phyloP scores from a whole-genome alignment of 345 rosid genomes.

The Populus simonii region DNA sequence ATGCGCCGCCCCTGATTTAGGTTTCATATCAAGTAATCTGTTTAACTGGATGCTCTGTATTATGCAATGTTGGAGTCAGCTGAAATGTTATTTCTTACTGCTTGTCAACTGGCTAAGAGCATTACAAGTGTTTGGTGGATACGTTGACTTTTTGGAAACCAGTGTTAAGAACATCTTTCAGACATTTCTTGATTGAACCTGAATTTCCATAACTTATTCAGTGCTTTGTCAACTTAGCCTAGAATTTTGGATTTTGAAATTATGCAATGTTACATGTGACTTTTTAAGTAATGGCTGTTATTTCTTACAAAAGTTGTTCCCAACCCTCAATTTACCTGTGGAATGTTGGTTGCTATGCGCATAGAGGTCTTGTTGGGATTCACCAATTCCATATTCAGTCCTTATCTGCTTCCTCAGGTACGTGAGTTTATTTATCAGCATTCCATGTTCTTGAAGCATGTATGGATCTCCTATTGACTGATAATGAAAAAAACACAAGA shows the following conservation, averaged over 20 bases:
- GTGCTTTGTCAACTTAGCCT: neutral
- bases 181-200: neutral
- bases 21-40: neutral
- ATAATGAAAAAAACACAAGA: neutral
- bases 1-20: neutral
- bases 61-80: neutral
- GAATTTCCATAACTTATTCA: too few relatives aligned
- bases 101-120: neutral
- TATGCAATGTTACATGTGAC: neutral
- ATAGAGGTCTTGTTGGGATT: slow-evolving; percentile 61
- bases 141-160: neutral
- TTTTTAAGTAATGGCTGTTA: neutral
- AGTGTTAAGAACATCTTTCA: neutral
- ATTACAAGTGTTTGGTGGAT: neutral
- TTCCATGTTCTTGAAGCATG: neutral
- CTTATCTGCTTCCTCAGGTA: slow-evolving; percentile 60
- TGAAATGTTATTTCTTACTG: neutral
- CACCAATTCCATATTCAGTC: slow-evolving; percentile 51
- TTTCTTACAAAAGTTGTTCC: neutral
- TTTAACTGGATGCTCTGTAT: neutral
- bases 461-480: neutral
- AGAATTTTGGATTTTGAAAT: neutral
- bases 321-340: neutral
- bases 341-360: slow-evolving; percentile 53
- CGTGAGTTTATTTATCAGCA: neutral